These are phyloP conservation scores for Aphanomyces cochlioides DNA, from an alignment of 352 stramenopile genomes.

Conservation along the genomic window DNA sequence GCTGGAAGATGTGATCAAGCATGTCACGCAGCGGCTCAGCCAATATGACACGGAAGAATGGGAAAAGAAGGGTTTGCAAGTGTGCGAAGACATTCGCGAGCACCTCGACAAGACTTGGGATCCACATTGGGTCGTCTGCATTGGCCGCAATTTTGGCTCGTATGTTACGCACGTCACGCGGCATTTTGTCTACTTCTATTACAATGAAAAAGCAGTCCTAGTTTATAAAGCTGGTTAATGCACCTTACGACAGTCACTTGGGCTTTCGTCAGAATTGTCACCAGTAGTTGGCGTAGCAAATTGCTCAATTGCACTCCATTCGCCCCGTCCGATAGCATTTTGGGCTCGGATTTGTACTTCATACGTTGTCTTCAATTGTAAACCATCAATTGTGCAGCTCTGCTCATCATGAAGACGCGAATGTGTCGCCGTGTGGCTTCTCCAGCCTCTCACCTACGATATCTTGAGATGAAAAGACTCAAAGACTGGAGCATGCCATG, in stretches of 20 bases:
- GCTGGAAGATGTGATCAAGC: slow-evolving; percentile 81
- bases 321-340: slow-evolving; percentile 53
- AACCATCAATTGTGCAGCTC: slow-evolving; percentile 39
- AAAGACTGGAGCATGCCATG: slow-evolving; percentile 5
- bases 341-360: slow-evolving; percentile 60
- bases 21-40: slow-evolving; percentile 51
- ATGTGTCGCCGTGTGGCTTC: slow-evolving; percentile 26
- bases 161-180: slow-evolving; percentile 91
- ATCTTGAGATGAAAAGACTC: slow-evolving; percentile 1
- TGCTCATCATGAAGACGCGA: slow-evolving; percentile 43
- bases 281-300: slow-evolving; percentile 1
- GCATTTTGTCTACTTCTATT: slow-evolving; percentile 92
- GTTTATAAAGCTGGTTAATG: slow-evolving; percentile 79
- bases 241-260: neutral
- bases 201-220: slow-evolving; percentile 82
- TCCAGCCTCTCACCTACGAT: slow-evolving; percentile 27
- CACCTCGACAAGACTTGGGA: slow-evolving; percentile 77
- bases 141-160: slow-evolving; percentile 90
- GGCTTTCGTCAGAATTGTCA: slow-evolving; percentile 1
- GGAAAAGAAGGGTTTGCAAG: slow-evolving; percentile 70
- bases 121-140: slow-evolving; percentile 80
- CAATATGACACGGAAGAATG: slow-evolving; percentile 81
- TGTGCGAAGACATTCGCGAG: slow-evolving; percentile 77
- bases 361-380: slow-evolving; percentile 62
- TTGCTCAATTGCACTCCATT: slow-evolving; percentile 41